Conservation (phyloP, 495 filamentous ascomycete genomes). For the Penicillium steckii region DNA sequence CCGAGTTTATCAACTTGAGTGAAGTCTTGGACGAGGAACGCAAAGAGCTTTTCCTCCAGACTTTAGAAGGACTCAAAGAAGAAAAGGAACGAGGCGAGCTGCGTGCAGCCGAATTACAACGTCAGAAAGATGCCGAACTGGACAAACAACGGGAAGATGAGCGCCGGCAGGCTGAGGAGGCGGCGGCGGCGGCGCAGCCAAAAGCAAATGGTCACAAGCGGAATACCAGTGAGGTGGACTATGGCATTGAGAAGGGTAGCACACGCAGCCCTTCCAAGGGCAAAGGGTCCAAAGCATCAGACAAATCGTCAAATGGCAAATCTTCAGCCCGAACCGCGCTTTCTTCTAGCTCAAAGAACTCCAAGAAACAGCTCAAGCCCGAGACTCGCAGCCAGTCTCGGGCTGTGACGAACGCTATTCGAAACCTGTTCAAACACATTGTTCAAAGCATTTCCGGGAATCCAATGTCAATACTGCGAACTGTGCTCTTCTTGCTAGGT, state of each 20-base stretch:
- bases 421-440: conserved; percentile 61
- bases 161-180: conserved; percentile 55
- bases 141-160: conserved; percentile 55
- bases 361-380: conserved; percentile 40
- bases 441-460: conserved; percentile 64
- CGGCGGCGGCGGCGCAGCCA: conserved; percentile 27
- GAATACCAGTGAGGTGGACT: conserved; percentile 52
- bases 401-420: conserved; percentile 49
- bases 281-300: conserved; percentile 26
- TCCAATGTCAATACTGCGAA: conserved; percentile 70
- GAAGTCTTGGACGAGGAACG: conserved; percentile 89
- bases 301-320: conserved; percentile 32
- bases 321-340: conserved; percentile 30
- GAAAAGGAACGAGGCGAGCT: conserved; percentile 75
- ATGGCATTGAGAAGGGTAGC: conserved; percentile 50
- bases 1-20: conserved; percentile 80
- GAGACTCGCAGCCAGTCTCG: conserved; percentile 30
- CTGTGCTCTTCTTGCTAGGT: conserved; percentile 78
- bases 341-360: conserved; percentile 36
- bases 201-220: conserved; percentile 51
- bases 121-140: conserved; percentile 61
- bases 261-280: conserved; percentile 36
- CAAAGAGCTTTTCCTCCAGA: conserved; percentile 80
- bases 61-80: conserved; percentile 54
- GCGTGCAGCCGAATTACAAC: conserved; percentile 57